These are phyloP conservation scores for Saposhnikovia divaricata DNA, from an alignment of 129 eudicot species.

Conservation along the genomic window DNA sequence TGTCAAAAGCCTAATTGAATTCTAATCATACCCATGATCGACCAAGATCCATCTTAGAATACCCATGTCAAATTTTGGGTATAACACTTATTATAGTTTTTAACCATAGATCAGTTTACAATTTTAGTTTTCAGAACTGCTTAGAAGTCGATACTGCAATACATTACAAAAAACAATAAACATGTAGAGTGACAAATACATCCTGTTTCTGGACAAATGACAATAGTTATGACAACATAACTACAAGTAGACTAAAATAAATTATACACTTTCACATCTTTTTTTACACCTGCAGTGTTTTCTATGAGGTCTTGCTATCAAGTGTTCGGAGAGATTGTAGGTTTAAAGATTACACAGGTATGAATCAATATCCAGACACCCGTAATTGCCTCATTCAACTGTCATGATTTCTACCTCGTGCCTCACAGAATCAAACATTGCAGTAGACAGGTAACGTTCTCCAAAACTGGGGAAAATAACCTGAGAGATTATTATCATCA, in stretches of 20 bases:
- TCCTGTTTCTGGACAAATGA: not conserved
- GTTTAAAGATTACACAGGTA: not conserved
- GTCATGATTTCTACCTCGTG: conserved; percentile 11
- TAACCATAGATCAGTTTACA: not conserved
- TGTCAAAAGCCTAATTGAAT: too few relatives aligned
- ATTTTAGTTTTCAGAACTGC: not conserved
- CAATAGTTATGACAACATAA: not conserved
- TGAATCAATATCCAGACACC: not conserved
- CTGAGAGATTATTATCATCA: conserved; percentile 1
- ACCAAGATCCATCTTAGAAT: too few relatives aligned
- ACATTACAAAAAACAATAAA: not conserved
- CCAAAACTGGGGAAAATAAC: conserved; percentile 16
- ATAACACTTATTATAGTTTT: too few relatives aligned
- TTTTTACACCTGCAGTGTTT: not conserved
- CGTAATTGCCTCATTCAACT: not conserved
- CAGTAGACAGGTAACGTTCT: conserved; percentile 13
- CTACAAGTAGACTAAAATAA: too few relatives aligned
- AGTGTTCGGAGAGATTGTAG: not conserved
- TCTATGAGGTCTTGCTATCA: not conserved
- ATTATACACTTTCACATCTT: not conserved
- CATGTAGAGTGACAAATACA: not conserved
- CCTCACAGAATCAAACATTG: conserved; percentile 14
- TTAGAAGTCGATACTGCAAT: not conserved
- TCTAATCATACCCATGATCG: too few relatives aligned
- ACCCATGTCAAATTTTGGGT: too few relatives aligned